Evolutionary conservation across 129 eudicot genomes (phyloP).

Genomic region (Deinandra increscens): DNA sequence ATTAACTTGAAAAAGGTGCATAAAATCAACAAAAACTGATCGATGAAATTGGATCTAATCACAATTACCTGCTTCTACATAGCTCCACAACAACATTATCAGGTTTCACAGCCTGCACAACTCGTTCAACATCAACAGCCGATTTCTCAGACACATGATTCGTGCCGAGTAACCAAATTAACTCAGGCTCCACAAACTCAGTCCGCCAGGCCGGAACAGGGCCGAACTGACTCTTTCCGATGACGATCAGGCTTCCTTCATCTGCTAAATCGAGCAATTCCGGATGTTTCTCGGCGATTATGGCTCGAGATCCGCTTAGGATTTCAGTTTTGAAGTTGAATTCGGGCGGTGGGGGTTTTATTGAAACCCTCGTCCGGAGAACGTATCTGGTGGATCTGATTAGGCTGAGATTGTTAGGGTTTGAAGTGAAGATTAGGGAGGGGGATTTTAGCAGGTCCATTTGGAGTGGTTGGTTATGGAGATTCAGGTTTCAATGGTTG

Average conservation of each 20-base stretch:
- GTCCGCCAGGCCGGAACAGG: constrained; percentile 87
- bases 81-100: constrained; percentile 97
- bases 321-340: constrained; percentile 61
- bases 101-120: constrained; percentile 60
- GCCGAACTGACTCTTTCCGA: constrained; percentile 70
- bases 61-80: constrained; percentile 89
- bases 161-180: constrained; percentile 88
- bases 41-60: background rate
- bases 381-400: constrained; percentile 21
- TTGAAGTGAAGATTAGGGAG: constrained; percentile 31
- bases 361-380: constrained; percentile 34
- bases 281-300: constrained; percentile 60
- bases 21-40: background rate
- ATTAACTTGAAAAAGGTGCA: background rate
- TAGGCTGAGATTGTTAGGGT: constrained; percentile 19
- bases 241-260: constrained; percentile 56
- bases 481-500: constrained; percentile 1
- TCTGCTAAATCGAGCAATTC: constrained; percentile 74
- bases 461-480: constrained; percentile 28
- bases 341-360: constrained; percentile 72
- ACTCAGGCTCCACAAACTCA: constrained; percentile 88
- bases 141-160: constrained; percentile 62
- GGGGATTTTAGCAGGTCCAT: constrained; percentile 45
- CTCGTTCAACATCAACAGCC: constrained; percentile 72
- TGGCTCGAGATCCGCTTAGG: constrained; percentile 43